Evolutionary conservation across 306 rosid genomes (phyloP).

Genomic region (Cucurbita maxima): DNA sequence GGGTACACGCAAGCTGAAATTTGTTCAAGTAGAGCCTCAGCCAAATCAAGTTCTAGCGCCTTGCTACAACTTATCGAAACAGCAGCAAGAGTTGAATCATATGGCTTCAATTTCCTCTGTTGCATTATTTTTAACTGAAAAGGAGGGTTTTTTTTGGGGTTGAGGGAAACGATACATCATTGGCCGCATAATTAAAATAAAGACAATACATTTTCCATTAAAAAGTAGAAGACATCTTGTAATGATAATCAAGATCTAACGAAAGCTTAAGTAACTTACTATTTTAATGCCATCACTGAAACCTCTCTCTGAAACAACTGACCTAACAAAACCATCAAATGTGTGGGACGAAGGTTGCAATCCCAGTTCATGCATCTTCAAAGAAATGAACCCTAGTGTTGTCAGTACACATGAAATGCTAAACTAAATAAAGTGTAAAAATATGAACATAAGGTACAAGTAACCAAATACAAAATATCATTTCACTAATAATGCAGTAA

Average conservation of each 20-base stretch:
- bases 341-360: conserved; percentile 48
- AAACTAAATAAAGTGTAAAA: conserved; percentile 8
- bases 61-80: conserved; percentile 52
- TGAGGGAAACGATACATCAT: not conserved
- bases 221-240: not conserved
- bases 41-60: conserved; percentile 49
- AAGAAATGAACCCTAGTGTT: conserved; percentile 11
- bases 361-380: conserved; percentile 72
- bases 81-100: conserved; percentile 44
- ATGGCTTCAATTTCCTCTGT: conserved; percentile 49
- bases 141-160: not conserved
- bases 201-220: not conserved
- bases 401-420: conserved; percentile 19
- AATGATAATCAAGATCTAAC: not conserved
- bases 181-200: conserved; percentile 9
- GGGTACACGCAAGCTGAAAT: conserved; percentile 23
- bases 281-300: conserved; percentile 34
- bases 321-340: conserved; percentile 49
- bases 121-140: conserved; percentile 55
- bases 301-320: conserved; percentile 34
- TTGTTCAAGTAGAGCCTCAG: conserved; percentile 55
- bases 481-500: not conserved
- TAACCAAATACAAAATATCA: not conserved
- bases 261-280: conserved; percentile 33
- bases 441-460: not conserved